phyloP scores from a whole-genome alignment of 495 filamentous ascomycete species.

The Polyplosphaeria fusca region DNA sequence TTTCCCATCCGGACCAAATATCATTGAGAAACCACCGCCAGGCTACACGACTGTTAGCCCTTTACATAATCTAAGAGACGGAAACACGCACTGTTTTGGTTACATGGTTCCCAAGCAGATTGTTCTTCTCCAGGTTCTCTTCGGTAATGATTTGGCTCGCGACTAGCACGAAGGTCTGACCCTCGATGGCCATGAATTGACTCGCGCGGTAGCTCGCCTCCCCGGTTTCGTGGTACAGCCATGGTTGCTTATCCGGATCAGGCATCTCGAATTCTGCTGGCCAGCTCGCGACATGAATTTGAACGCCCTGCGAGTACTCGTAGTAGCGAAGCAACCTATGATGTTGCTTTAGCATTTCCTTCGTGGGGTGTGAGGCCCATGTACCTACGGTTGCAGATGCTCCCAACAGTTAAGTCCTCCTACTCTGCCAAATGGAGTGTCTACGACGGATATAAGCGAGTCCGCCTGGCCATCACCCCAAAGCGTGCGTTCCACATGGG shows the following conservation, averaged over 20 bases:
- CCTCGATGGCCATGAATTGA: constrained; percentile 29
- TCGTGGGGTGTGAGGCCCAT: background rate
- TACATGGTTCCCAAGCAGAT: constrained; percentile 29
- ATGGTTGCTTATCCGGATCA: constrained; percentile 31
- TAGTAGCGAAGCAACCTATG: constrained; percentile 37
- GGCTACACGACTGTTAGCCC: constrained; percentile 5
- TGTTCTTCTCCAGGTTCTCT: constrained; percentile 35
- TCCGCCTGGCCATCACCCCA: constrained; percentile 30
- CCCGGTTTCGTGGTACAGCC: constrained; percentile 34
- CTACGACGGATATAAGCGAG: constrained; percentile 35
- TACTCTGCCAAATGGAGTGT: constrained; percentile 32
- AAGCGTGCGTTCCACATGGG: constrained; percentile 22
- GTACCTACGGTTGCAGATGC: constrained; percentile 37
- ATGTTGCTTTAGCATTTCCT: background rate
- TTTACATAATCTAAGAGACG: background rate
- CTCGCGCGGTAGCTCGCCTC: constrained; percentile 29
- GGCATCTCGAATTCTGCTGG: constrained; percentile 34
- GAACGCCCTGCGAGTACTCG: constrained; percentile 38
- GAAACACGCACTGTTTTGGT: constrained; percentile 18
- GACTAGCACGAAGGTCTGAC: constrained; percentile 18
- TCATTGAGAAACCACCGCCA: constrained; percentile 38
- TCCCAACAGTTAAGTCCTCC: constrained; percentile 41
- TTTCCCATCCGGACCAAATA: constrained; percentile 41
- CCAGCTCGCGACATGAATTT: constrained; percentile 44
- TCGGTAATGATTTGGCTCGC: constrained; percentile 30